Evolutionary conservation across 768 basidiomycete genomes (phyloP).

Genomic region (Kwoniella mangroviensis): DNA sequence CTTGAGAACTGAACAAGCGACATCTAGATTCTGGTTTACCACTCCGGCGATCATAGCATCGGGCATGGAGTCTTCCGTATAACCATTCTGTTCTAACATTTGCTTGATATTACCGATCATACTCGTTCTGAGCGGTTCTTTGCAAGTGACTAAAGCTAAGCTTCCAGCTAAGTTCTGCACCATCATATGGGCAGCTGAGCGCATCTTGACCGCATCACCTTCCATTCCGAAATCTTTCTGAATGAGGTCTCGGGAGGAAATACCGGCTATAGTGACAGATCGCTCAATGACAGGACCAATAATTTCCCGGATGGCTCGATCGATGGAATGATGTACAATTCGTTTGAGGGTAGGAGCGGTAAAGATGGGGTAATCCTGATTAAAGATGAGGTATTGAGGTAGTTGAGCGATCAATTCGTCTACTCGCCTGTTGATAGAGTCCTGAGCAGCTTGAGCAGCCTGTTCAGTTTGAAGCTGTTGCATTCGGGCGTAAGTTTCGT

Average conservation of each 20-base stretch:
- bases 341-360: constrained; percentile 77
- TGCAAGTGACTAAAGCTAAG: constrained; percentile 95
- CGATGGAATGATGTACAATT: constrained; percentile 85
- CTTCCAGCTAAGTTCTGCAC: constrained; percentile 96
- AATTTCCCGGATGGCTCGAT: constrained; percentile 95
- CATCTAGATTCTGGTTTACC: constrained; percentile 88
- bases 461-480: constrained; percentile 74
- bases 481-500: constrained; percentile 56
- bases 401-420: constrained; percentile 62
- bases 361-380: constrained; percentile 73
- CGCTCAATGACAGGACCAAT: constrained; percentile 97
- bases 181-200: constrained; percentile 92
- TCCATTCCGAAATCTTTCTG: constrained; percentile 96
- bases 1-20: constrained; percentile 92
- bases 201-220: constrained; percentile 83
- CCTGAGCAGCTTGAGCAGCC: constrained; percentile 57
- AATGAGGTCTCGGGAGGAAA: constrained; percentile 92
- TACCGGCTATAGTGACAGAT: constrained; percentile 96
- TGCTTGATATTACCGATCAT: constrained; percentile 86
- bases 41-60: constrained; percentile 78
- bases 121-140: constrained; percentile 92
- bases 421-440: constrained; percentile 54
- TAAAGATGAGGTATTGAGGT: constrained; percentile 75
- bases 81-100: constrained; percentile 81
- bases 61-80: constrained; percentile 81